Evolutionary conservation across 2,329 filamentous ascomycete genomes (phyloP), one percentile per base, ranked within the genome.

Genomic region (Xylaria arbuscula): DNA sequence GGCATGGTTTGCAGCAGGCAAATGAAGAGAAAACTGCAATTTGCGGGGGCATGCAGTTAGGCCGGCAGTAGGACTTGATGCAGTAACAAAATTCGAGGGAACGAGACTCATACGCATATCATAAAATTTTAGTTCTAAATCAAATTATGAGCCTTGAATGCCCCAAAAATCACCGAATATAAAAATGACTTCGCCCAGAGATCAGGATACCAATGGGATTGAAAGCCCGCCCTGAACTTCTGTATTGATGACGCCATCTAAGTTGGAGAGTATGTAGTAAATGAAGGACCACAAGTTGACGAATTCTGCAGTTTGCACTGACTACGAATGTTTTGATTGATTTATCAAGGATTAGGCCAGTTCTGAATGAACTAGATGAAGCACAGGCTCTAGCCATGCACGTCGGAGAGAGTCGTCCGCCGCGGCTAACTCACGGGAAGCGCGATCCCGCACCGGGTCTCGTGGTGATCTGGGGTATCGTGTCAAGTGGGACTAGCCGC

Each of bases 381-480:
- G 28, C 28, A 28, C 28, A 51, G 17, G 28, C 11, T 15, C 48
- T 19, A 28, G 22, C 5, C 7, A 51, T 51, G 48, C 48, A 28
- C 48, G 10, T 28, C 48, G 48, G 24, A 51, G 48, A 51, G 19
- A 32, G 13, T 51, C 48, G 11, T 51, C 48, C 48, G 22, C 48
- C 10, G 24, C 48, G 48, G 22, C 22, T 51, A 9, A 19, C 22
- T 2, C 48, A 9, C 48, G 48, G 3, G 48, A 28, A 28, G 48
- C 48, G 19, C 42, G 45, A 24, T 51, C 48, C 5, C 48, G 17
- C 24, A 51, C 10, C 22, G 48, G 48, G 17, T 51, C 48, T 51
- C 22, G 13, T 28, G 10, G 48, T 47, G 11, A 51, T 51, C 48
- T 51, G 48, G 48, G 48, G 48, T 51, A 51, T 19, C 48, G 48